These are phyloP conservation scores for Dryadomyces quercivorus DNA, from an alignment of 2,329 filamentous ascomycete genomes.

Conservation along the genomic window DNA sequence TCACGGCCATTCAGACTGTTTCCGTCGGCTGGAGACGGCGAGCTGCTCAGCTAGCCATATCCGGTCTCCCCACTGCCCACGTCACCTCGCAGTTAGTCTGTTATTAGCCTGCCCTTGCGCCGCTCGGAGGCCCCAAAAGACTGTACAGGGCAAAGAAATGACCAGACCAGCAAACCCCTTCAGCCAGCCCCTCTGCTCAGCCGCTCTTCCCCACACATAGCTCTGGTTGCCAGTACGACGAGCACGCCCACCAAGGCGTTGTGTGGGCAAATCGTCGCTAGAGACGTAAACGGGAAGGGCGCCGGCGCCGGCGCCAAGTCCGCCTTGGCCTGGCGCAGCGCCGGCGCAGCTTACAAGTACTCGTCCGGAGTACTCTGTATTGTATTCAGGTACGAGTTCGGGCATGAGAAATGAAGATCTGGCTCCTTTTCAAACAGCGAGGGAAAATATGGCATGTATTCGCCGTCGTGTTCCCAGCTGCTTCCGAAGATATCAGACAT, in stretches of 20 bases:
- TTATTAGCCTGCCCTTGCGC: not conserved
- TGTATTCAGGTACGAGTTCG: too few species aligned
- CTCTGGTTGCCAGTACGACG: not conserved
- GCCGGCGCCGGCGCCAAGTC: not conserved
- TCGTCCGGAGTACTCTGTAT: not conserved
- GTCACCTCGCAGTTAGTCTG: not conserved
- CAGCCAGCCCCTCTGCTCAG: not conserved
- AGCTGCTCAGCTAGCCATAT: not conserved
- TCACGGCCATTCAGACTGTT: not conserved
- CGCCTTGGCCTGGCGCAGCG: too few species aligned
- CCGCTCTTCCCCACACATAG: not conserved
- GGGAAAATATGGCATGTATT: too few species aligned
- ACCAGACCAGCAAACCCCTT: too few species aligned
- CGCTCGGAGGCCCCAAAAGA: not conserved
- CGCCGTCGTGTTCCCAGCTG: too few species aligned
- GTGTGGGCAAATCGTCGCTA: too few species aligned
- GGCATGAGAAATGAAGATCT: too few species aligned
- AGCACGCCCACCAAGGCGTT: not conserved
- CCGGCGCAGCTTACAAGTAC: not conserved
- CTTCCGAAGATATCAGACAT: too few species aligned
- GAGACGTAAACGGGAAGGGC: not conserved
- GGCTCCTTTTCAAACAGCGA: too few species aligned
- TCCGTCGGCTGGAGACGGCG: not conserved
- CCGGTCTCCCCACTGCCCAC: not conserved
- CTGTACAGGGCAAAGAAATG: not conserved